Conservation (phyloP, 2,329 filamentous ascomycete genomes). For the Paraphoma chrysanthemicola region DNA sequence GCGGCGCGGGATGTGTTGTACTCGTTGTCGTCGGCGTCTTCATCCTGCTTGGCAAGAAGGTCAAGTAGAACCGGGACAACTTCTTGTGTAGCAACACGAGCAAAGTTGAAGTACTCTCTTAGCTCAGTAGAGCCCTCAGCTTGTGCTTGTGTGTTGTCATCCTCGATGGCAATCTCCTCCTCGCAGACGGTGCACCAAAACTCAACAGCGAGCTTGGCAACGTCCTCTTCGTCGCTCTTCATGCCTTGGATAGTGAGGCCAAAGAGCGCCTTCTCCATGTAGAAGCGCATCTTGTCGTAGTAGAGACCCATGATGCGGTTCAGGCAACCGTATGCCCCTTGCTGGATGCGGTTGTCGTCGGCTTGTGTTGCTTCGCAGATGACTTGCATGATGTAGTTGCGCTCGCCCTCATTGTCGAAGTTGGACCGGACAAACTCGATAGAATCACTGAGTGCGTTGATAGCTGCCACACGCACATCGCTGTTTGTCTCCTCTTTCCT, state of each 20-base stretch:
- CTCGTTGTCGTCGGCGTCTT: slow-evolving; percentile 95
- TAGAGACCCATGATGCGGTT: slow-evolving; percentile 99
- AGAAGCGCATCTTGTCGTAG: slow-evolving; percentile 99
- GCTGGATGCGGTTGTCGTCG: slow-evolving; percentile 87
- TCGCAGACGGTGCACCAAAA: slow-evolving; percentile 99
- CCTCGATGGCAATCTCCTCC: slow-evolving; percentile 96
- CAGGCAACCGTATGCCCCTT: slow-evolving; percentile 93
- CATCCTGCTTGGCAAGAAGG: slow-evolving; percentile 94
- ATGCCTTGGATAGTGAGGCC: slow-evolving; percentile 97
- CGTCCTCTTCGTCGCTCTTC: slow-evolving; percentile 97
- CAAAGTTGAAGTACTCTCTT: slow-evolving; percentile 95
- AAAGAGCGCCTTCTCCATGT: slow-evolving; percentile 99
- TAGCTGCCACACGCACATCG: slow-evolving; percentile 91
- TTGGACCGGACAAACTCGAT: slow-evolving; percentile 98
- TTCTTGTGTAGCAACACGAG: slow-evolving; percentile 88
- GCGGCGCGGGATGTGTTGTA: slow-evolving; percentile 96
- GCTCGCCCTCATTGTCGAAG: slow-evolving; percentile 98
- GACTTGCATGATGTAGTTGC: slow-evolving; percentile 99
- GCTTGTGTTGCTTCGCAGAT: slow-evolving; percentile 99
- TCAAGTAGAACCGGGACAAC: slow-evolving; percentile 90
- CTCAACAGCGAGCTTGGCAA: slow-evolving; percentile 96
- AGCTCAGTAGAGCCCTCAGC: slow-evolving; percentile 81
- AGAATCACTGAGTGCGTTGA: slow-evolving; percentile 92
- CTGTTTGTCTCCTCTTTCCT: slow-evolving; percentile 92
- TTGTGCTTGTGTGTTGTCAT: slow-evolving; percentile 83